Percentiles rank a stretch among this genome's conserved stretches.
phyloP scores from a whole-genome alignment of 805 yeast genomes.

The Starmerella sp. region DNA sequence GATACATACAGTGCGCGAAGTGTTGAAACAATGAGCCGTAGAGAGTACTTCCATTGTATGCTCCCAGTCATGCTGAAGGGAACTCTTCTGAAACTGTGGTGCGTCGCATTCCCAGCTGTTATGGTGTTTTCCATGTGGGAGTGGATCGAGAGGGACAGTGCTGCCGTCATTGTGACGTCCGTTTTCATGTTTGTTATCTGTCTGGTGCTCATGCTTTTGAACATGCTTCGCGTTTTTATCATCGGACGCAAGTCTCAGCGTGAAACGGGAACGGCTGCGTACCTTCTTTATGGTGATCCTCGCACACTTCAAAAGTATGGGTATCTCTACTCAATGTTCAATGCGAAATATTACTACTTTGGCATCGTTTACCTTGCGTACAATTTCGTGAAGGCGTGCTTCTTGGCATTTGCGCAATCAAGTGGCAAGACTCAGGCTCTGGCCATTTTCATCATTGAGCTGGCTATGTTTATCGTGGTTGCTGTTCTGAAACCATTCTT shows the following conservation, averaged over 20 bases:
- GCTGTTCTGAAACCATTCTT: constrained; percentile 62
- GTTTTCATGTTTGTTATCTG: constrained; percentile 56
- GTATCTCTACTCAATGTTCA: constrained; percentile 79
- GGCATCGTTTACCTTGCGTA: constrained; percentile 53
- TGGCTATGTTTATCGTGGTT: constrained; percentile 53
- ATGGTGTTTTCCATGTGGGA: constrained; percentile 78
- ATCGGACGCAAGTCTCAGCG: constrained; percentile 54
- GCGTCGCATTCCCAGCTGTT: constrained; percentile 77
- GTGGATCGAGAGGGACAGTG: constrained; percentile 67
- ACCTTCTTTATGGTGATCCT: constrained; percentile 69
- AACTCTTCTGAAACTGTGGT: constrained; percentile 61
- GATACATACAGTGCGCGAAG: background rate
- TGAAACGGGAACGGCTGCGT: constrained; percentile 71
- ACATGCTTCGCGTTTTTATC: constrained; percentile 49
- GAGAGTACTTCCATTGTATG: constrained; percentile 36
- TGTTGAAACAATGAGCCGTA: constrained; percentile 3
- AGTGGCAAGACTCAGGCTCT: constrained; percentile 76
- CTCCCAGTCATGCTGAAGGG: constrained; percentile 74
- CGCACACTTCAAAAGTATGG: constrained; percentile 68
- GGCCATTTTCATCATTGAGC: constrained; percentile 63
- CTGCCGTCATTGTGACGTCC: constrained; percentile 78
- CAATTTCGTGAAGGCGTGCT: constrained; percentile 53
- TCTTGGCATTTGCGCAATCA: constrained; percentile 67
- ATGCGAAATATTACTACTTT: constrained; percentile 75
- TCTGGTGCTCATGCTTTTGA: constrained; percentile 49